Conservation (phyloP, 2,329 filamentous ascomycete species). For the Beauveria rudraprayagi region DNA sequence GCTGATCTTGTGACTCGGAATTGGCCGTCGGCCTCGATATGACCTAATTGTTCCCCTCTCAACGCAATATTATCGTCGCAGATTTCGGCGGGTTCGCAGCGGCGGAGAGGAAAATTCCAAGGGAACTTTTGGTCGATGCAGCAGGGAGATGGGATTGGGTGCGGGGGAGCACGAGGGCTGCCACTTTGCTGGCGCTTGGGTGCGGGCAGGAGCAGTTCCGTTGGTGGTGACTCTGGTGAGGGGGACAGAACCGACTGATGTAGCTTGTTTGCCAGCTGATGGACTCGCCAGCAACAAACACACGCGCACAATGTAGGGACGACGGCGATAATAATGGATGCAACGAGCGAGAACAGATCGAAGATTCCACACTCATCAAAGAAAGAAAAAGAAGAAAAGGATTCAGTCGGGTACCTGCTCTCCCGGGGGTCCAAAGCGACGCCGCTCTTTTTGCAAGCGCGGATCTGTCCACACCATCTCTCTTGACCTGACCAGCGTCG, state of each 20-base stretch:
- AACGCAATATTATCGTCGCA: neutral
- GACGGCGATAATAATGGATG: neutral
- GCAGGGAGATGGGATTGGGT: neutral
- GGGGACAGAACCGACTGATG: too few species aligned
- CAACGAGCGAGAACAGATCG: neutral
- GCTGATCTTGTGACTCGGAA: constrained; percentile 12
- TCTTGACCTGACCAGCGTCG: neutral
- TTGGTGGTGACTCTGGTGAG: neutral
- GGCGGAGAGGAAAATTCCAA: neutral
- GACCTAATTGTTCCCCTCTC: constrained; percentile 1
- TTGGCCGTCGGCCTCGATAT: constrained; percentile 1
- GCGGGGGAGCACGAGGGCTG: neutral
- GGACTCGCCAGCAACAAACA: neutral
- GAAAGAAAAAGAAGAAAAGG: neutral
- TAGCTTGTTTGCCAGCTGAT: too few species aligned
- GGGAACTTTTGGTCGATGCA: neutral
- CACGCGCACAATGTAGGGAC: neutral
- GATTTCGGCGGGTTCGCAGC: neutral
- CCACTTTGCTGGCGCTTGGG: neutral
- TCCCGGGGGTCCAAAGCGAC: constrained; percentile 1
- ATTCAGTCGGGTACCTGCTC: neutral
- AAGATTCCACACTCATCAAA: neutral
- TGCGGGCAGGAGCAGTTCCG: neutral
- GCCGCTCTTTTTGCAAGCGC: constrained; percentile 8
- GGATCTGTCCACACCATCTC: constrained; percentile 1